Conservation (phyloP, 495 filamentous ascomycete species). For the Tuber umbilicatum region DNA sequence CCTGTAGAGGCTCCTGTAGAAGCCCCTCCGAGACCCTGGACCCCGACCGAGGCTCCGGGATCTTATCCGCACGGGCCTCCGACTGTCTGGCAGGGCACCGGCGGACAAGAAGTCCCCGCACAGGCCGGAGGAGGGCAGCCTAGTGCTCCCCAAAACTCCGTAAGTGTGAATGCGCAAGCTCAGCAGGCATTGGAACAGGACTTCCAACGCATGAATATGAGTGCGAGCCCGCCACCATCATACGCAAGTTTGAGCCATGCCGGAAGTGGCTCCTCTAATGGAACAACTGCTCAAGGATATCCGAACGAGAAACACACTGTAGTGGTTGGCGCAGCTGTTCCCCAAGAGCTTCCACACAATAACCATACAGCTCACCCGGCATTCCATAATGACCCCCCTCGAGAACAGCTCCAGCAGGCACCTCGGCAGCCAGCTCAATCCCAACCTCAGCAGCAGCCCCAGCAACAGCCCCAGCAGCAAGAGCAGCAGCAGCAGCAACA, state of each 20-base stretch:
- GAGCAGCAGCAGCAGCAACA: conserved; percentile 25
- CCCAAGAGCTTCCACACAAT: conserved; percentile 17
- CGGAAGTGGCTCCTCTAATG: conserved; percentile 43
- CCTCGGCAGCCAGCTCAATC: conserved; percentile 42
- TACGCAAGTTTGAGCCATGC: conserved; percentile 70
- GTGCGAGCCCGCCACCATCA: conserved; percentile 78
- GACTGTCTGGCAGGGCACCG: conserved; percentile 76
- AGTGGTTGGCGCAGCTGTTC: conserved; percentile 43
- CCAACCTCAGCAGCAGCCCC: conserved; percentile 23
- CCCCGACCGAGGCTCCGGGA: conserved; percentile 85
- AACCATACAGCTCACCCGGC: conserved; percentile 36
- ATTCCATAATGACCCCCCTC: conserved; percentile 36
- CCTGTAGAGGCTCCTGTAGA: conserved; percentile 32
- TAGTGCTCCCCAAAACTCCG: conserved; percentile 44
- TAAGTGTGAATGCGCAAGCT: conserved; percentile 30
- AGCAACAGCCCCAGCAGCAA: conserved; percentile 46
- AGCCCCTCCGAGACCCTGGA: conserved; percentile 72
- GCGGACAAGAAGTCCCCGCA: conserved; percentile 37
- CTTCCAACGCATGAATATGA: conserved; percentile 77
- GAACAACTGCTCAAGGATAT: conserved; percentile 49
- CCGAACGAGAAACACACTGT: conserved; percentile 45
- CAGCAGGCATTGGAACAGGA: conserved; percentile 68
- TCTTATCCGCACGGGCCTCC: conserved; percentile 86
- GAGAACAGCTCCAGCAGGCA: conserved; percentile 46
- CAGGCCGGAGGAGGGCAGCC: conserved; percentile 30